Evolutionary conservation across 805 yeast species (phyloP).

Genomic region (Candida loeiensis): DNA sequence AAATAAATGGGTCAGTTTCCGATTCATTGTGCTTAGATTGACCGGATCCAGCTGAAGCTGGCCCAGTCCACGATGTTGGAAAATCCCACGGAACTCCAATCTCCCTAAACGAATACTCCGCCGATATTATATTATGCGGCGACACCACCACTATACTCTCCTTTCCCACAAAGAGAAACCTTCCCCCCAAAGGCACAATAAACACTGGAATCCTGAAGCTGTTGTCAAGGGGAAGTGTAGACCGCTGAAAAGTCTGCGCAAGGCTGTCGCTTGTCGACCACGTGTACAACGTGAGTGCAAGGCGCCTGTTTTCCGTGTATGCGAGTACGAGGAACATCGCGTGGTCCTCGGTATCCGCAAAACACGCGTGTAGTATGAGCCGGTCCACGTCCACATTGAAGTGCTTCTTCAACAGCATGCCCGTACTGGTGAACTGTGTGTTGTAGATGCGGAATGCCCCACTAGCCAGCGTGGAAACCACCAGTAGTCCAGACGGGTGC

Average conservation of each 20-base stretch:
- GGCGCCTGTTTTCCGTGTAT: conserved; percentile 35
- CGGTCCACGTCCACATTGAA: conserved; percentile 42
- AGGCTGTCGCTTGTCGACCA: conserved; percentile 39
- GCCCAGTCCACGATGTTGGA: too few species aligned
- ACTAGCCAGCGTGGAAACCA: conserved; percentile 35
- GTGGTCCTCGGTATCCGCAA: conserved; percentile 31
- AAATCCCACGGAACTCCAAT: conserved; percentile 24
- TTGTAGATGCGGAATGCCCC: conserved; percentile 37
- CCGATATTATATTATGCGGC: conserved; percentile 46
- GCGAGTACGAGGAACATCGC: conserved; percentile 33
- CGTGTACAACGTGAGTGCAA: conserved; percentile 35
- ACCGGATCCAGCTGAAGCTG: too few species aligned
- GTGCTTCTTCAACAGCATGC: conserved; percentile 35
- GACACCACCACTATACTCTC: conserved; percentile 33
- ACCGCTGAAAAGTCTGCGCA: conserved; percentile 28
- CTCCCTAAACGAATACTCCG: conserved; percentile 35
- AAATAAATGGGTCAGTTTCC: too few species aligned
- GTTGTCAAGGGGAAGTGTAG: conserved; percentile 39
- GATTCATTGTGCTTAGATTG: conserved; percentile 19
- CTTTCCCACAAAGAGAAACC: conserved; percentile 38
- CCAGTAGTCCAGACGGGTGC: conserved; percentile 38
- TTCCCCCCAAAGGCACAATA: conserved; percentile 35
- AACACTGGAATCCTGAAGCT: conserved; percentile 42
- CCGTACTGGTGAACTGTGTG: conserved; percentile 33
- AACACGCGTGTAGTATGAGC: conserved; percentile 38